These are phyloP conservation scores for Candida bentonensis DNA, from an alignment of 805 yeast species.

Conservation along the genomic window DNA sequence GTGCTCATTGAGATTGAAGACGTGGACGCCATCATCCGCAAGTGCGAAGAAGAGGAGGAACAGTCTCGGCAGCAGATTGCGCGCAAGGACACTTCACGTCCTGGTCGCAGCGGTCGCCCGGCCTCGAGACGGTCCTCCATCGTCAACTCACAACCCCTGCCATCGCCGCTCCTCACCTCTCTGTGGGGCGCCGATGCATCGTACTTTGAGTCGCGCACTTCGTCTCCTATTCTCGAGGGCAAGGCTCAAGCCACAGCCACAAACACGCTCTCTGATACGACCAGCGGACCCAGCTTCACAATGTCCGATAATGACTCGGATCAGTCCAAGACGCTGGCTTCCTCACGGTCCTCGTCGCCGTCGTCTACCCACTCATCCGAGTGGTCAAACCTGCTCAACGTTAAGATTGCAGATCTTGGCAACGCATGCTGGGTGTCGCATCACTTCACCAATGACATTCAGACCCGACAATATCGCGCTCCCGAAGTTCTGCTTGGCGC, in stretches of 20 bases:
- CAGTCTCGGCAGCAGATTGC: conserved; percentile 29
- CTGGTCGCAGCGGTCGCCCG: conserved; percentile 55
- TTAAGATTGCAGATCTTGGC: conserved; percentile 88
- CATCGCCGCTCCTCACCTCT: conserved; percentile 6
- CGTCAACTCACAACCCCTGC: conserved; percentile 10
- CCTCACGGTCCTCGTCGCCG: conserved; percentile 5
- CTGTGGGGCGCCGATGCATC: neutral
- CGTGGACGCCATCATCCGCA: conserved; percentile 59
- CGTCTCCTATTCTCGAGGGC: neutral
- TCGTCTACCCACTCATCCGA: conserved; percentile 7
- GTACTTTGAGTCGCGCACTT: neutral
- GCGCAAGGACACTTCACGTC: conserved; percentile 27
- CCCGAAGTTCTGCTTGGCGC: conserved; percentile 77
- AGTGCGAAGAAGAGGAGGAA: conserved; percentile 46
- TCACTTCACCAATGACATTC: conserved; percentile 81
- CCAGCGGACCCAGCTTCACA: neutral
- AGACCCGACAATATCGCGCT: conserved; percentile 83
- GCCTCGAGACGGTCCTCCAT: conserved; percentile 3
- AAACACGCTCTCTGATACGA: neutral
- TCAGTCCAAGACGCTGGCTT: neutral
- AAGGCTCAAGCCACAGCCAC: too few relatives aligned
- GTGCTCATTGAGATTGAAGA: conserved; percentile 71
- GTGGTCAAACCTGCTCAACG: conserved; percentile 36
- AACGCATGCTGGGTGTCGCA: conserved; percentile 73
- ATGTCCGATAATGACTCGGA: neutral